Evolutionary conservation across 495 filamentous ascomycete genomes (phyloP).

Genomic region (Penicillium lividum): DNA sequence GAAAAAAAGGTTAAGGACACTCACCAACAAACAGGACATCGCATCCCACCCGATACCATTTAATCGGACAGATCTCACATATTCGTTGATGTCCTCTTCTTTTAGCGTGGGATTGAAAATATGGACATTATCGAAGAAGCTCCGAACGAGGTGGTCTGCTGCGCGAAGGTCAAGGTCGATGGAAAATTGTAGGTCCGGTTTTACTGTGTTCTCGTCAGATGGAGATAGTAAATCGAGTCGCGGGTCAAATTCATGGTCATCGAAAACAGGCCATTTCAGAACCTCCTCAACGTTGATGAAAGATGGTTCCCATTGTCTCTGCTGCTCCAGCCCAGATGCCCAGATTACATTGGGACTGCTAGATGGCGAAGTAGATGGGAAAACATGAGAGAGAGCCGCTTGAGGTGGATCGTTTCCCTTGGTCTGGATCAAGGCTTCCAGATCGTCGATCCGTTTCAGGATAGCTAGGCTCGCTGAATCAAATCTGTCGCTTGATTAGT

Average conservation of each 20-base stretch:
- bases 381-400: neutral
- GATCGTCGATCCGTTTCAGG: neutral
- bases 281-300: slow-evolving; percentile 10
- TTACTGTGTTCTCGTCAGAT: neutral
- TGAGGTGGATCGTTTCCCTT: neutral
- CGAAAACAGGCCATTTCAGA: slow-evolving; percentile 15
- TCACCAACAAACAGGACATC: neutral
- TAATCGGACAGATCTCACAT: neutral
- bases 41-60: neutral
- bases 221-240: slow-evolving; percentile 6
- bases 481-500: neutral
- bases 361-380: neutral
- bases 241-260: neutral
- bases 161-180: neutral
- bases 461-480: neutral
- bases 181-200: neutral
- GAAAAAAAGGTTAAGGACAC: neutral
- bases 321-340: neutral
- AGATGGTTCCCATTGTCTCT: slow-evolving; percentile 1
- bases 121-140: neutral
- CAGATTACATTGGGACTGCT: neutral
- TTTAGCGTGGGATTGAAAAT: neutral
- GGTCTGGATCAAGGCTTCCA: neutral
- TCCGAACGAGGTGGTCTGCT: neutral
- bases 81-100: neutral